Percentiles rank a stretch among this genome's conserved stretches.
These are phyloP conservation scores for Mortierella sp. DNA, from an alignment of 371 early-diverging fungal species.

Conservation along the genomic window DNA sequence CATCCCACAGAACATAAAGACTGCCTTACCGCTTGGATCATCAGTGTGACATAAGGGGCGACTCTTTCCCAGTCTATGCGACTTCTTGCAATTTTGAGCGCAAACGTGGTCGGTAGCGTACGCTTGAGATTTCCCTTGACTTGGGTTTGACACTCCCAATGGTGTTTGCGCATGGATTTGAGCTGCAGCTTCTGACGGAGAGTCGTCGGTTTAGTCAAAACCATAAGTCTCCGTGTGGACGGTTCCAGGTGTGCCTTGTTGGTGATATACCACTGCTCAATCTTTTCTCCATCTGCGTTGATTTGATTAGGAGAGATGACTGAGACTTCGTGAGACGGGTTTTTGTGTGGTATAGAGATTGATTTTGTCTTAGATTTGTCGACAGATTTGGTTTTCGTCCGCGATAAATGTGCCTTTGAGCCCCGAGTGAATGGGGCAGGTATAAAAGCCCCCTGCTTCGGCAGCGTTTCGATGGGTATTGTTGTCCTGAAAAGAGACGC, in stretches of 20 bases:
- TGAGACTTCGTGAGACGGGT: neutral
- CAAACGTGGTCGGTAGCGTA: slow-evolving; percentile 22
- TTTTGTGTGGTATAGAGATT: neutral
- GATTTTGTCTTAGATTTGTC: neutral
- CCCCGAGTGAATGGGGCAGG: too few relatives aligned
- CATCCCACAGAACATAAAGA: neutral
- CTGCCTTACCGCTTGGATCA: slow-evolving; percentile 45
- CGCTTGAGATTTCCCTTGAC: slow-evolving; percentile 19
- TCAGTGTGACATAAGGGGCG: slow-evolving; percentile 32
- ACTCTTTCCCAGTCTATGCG: slow-evolving; percentile 42
- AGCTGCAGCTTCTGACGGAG: slow-evolving; percentile 27
- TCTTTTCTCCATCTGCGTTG: slow-evolving; percentile 14
- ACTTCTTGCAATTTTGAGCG: slow-evolving; percentile 32
- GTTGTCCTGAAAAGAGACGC: slow-evolving; percentile 26
- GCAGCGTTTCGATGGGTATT: neutral
- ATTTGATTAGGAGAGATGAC: slow-evolving; percentile 9
- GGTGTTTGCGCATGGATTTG: slow-evolving; percentile 45
- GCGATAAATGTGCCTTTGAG: neutral
- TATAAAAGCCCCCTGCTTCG: too few relatives aligned
- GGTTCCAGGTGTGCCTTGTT: slow-evolving; percentile 33
- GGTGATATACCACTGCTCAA: slow-evolving; percentile 51
- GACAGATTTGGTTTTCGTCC: neutral
- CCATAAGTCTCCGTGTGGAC: slow-evolving; percentile 24
- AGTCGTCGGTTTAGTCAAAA: slow-evolving; percentile 24
- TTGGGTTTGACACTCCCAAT: slow-evolving; percentile 38